These are phyloP conservation scores for Torulaspora maleeae DNA, from an alignment of 805 yeast genomes.

Conservation along the genomic window DNA sequence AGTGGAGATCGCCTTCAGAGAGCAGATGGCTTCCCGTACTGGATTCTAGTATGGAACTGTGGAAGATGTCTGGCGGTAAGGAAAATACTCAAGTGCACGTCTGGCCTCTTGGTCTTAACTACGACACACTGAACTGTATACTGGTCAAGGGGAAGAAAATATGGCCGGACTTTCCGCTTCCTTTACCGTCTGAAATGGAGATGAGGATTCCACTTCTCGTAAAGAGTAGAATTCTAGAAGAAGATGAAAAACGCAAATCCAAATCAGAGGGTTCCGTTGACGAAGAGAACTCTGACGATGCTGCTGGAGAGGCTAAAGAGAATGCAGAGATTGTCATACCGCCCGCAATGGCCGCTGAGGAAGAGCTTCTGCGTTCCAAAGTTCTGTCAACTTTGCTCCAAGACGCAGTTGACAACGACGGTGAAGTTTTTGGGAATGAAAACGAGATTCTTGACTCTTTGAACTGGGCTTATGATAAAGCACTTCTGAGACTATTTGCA, in stretches of 20 bases:
- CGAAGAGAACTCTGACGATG: constrained; percentile 20
- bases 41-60: constrained; percentile 46
- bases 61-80: constrained; percentile 48
- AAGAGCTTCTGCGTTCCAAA: constrained; percentile 55
- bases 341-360: constrained; percentile 47
- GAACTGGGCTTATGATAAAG: constrained; percentile 63
- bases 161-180: constrained; percentile 80
- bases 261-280: constrained; percentile 18
- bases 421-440: constrained; percentile 42
- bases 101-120: constrained; percentile 84
- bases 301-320: constrained; percentile 17
- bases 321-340: constrained; percentile 30
- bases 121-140: constrained; percentile 67
- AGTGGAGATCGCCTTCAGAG: constrained; percentile 74
- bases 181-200: constrained; percentile 76
- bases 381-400: constrained; percentile 57
- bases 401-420: constrained; percentile 49
- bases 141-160: constrained; percentile 60
- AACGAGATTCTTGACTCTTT: constrained; percentile 50
- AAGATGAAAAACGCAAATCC: constrained; percentile 30
- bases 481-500: constrained; percentile 72
- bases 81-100: constrained; percentile 50
- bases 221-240: constrained; percentile 30
- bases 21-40: constrained; percentile 85
- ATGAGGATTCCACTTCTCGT: constrained; percentile 57